Evolutionary conservation across 768 basidiomycete species (phyloP), one percentile per base, ranked within the genome.

Genomic region (Macrolepiota albuminosa): DNA sequence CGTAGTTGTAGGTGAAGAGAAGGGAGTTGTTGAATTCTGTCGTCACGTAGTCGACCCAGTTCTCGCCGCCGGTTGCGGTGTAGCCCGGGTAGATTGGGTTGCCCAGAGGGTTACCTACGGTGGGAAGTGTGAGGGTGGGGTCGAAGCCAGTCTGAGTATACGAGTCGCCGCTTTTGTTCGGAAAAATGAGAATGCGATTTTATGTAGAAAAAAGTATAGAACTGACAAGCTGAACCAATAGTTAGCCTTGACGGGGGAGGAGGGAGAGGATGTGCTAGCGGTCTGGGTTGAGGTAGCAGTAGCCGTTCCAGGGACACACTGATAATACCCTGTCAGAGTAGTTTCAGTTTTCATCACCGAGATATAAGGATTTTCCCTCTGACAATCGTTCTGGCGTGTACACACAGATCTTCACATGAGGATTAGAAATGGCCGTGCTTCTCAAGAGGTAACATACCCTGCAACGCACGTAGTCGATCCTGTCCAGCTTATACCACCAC

Each of bases 1-100:
- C 88, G 61, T 83, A 83, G 72, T 88, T 84, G 69, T 85, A 89
- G 0, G 83, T 85, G 64, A 84, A 73, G 45, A 85, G 56, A 11
- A 77, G 66, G 7, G 84, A 81, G 43, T 72, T 77, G 74, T 86
- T 87, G 73, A 79, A 78, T 24, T 75, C 70, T 1, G 76, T 73
- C 0, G 83, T 83, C 58, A 77, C 72, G 59, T 76, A 79, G 64
- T 83, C 85, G 57, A 86, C 79, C 82, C 82, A 87, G 70, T 86
- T 86, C 40, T 74, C 73, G 7, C 84, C 84, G 6, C 83, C 82
- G 21, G 79, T 81, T 0, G 79, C 78, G 3, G 80, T 84, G 63
- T 67, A 80, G 14, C 82, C 82, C 1, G 83, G 83, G 67, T 80
- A 84, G 2, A 77, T 72, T 7, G 82, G 82, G 66, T 83, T 84